Evolutionary conservation across 192 early-diverging fungal species (phyloP), one percentile per base, ranked within the genome.

Genomic region (Dissophora globulifera): DNA sequence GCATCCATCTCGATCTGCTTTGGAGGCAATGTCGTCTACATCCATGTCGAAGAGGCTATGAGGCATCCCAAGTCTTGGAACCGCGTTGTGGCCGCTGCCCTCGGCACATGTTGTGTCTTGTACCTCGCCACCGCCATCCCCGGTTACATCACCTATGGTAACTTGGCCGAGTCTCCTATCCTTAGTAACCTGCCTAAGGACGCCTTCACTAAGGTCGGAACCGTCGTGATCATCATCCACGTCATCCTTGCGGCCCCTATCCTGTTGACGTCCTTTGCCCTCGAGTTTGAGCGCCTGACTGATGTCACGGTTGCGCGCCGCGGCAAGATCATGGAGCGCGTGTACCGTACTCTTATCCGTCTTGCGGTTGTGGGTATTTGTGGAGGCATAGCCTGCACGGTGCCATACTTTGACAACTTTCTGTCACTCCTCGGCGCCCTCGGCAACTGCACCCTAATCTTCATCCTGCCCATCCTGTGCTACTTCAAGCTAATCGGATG

Each of bases 21-120:
- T 60, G 85, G 90, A n/a, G 93, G 93, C 42, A 92, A 93, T 50
- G 91, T 87, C 8, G 89, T 92, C 11, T 94, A 94, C 74, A 90
- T 93, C 26, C 90, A 94, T 50, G 89, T 96, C 42, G 92, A 96
- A 65, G 85, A 83, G n/a, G 87, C 89, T 41, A 93, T 96, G 94
- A 79, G 79, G 45, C 82, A 87, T 26, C 91, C 91, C 11, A 32
- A 70, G 12, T 62, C 89, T 56, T 96, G 92, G 80, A 84, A 84
- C 46, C 84, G 83, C 64, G 91, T 93, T 17, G 75, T 93, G 41
- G 82, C 82, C 26, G 79, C 83, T 17, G 80, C 86, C 55, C 81
- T 94, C 62, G 56, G 65, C 7, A 86, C 90, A 8, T 93, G 93
- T 53, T 87, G 87, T 8, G 57, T 79, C 29, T 83, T 93, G 53